Conservation (phyloP, 768 basidiomycete species). For the Rhodotorula paludigena region DNA sequence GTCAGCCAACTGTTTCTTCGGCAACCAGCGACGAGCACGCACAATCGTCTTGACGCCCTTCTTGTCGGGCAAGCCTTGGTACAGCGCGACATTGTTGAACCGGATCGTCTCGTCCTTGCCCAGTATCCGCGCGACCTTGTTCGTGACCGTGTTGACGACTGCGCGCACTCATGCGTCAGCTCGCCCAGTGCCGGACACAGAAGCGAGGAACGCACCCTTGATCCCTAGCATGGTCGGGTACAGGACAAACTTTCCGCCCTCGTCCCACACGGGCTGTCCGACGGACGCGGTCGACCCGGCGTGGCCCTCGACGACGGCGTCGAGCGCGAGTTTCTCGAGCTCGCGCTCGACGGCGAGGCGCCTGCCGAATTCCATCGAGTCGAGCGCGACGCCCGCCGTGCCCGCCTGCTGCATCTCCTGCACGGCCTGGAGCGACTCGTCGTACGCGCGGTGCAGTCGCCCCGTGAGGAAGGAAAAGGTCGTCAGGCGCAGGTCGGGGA, state of each 20-base stretch:
- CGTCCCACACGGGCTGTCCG: slow-evolving; percentile 87
- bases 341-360: slow-evolving; percentile 89
- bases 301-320: slow-evolving; percentile 48
- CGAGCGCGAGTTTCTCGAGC: slow-evolving; percentile 56
- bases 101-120: slow-evolving; percentile 92
- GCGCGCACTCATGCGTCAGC: background rate
- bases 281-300: slow-evolving; percentile 63
- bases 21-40: slow-evolving; percentile 36
- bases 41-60: slow-evolving; percentile 76
- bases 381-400: slow-evolving; percentile 63
- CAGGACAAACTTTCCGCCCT: slow-evolving; percentile 87
- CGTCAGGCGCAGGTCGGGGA: slow-evolving; percentile 88
- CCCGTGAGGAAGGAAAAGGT: slow-evolving; percentile 86
- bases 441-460: slow-evolving; percentile 85
- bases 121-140: slow-evolving; percentile 76
- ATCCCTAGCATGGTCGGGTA: slow-evolving; percentile 92
- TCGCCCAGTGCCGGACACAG: background rate
- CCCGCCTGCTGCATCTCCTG: slow-evolving; percentile 99
- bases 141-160: slow-evolving; percentile 94
- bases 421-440: slow-evolving; percentile 84
- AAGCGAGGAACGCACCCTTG: slow-evolving; percentile 61
- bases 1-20: too few relatives aligned
- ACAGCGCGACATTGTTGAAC: slow-evolving; percentile 79
- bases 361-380: slow-evolving; percentile 99
- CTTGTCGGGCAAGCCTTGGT: slow-evolving; percentile 91